Evolutionary conservation across 2,329 filamentous ascomycete species (phyloP).

Genomic region (Daldinia sp.): DNA sequence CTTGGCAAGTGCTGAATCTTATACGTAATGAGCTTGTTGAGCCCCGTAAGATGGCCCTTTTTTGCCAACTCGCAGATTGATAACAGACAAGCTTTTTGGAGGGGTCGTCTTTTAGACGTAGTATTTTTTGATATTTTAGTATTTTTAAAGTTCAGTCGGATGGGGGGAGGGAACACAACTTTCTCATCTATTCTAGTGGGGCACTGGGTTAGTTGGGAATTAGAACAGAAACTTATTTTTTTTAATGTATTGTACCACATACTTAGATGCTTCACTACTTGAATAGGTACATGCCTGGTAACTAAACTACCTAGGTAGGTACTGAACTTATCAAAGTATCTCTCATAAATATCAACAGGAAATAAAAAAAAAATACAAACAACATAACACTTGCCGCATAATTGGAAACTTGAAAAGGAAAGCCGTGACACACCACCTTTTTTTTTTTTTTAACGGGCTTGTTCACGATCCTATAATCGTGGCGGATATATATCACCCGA

Average conservation of each 20-base stretch:
- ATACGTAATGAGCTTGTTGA: conserved; percentile 35
- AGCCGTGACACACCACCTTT: conserved; percentile 16
- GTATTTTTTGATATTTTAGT: conserved; percentile 7
- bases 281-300: not conserved
- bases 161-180: not conserved
- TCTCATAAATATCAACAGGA: conserved; percentile 5
- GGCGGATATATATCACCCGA: conserved; percentile 34
- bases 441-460: not conserved
- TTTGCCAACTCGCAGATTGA: conserved; percentile 23
- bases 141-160: conserved; percentile 1
- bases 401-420: conserved; percentile 30
- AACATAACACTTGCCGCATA: conserved; percentile 10
- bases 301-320: not conserved
- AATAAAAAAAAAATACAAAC: not conserved
- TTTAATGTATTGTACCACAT: conserved; percentile 1
- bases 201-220: conserved; percentile 15
- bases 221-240: not conserved
- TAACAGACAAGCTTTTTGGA: conserved; percentile 32
- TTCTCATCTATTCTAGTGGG: conserved; percentile 30
- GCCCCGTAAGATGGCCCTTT: conserved; percentile 6
- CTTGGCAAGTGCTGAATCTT: conserved; percentile 16
- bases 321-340: not conserved
- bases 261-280: conserved; percentile 20
- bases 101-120: conserved; percentile 20
- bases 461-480: conserved; percentile 23